phyloP scores from a whole-genome alignment of 1,284 basidiomycete species.

The Butyriboletus appendiculatus region DNA sequence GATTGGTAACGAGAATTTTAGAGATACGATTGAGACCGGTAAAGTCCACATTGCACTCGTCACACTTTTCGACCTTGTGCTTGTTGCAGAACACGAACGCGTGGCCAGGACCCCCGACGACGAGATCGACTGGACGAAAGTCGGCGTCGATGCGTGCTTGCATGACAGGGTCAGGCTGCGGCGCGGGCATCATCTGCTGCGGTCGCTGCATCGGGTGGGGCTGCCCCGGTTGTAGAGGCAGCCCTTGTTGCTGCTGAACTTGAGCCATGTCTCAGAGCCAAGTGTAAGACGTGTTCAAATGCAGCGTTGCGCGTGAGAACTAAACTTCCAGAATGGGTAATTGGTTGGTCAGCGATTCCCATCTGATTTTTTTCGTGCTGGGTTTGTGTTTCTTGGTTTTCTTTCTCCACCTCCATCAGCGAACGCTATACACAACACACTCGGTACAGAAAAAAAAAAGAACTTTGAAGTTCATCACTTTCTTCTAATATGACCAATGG shows the following conservation, averaged over 20 bases:
- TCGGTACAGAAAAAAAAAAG: conserved; percentile 27
- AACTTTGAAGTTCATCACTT: conserved; percentile 32
- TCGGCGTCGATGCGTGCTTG: conserved; percentile 76
- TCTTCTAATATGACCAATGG: conserved; percentile 82
- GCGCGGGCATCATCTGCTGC: conserved; percentile 41
- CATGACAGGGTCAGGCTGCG: conserved; percentile 63
- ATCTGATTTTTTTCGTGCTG: conserved; percentile 29
- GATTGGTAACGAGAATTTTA: conserved; percentile 67
- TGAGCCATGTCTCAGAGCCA: conserved; percentile 31
- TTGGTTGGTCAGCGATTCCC: conserved; percentile 28
- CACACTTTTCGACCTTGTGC: conserved; percentile 73
- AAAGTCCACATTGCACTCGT: conserved; percentile 72
- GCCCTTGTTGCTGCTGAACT: conserved; percentile 24
- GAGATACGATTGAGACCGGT: conserved; percentile 70
- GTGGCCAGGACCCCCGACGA: conserved; percentile 53
- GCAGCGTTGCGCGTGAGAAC: conserved; percentile 13
- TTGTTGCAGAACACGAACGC: conserved; percentile 55
- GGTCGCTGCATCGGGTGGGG: conserved; percentile 34
- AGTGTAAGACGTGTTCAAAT: background rate
- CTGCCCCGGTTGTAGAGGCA: conserved; percentile 10
- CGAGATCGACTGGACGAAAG: conserved; percentile 61
- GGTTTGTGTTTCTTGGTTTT: conserved; percentile 17
- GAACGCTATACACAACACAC: conserved; percentile 17
- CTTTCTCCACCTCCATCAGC: conserved; percentile 30
- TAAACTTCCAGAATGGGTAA: background rate